These are phyloP conservation scores for Neonectria punicea DNA, from an alignment of 2,329 filamentous ascomycete genomes.

Conservation along the genomic window DNA sequence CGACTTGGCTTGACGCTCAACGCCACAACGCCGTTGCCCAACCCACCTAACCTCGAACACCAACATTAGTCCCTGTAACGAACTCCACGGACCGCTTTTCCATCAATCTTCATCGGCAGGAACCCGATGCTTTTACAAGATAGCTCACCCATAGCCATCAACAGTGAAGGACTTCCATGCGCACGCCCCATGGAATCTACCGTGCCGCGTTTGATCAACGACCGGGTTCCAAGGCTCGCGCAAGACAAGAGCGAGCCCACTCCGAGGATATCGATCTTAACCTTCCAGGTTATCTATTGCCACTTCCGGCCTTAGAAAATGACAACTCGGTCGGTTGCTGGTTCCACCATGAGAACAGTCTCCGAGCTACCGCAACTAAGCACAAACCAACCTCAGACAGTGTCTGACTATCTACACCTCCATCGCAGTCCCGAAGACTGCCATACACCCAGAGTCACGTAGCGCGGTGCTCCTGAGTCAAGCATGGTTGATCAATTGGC, in stretches of 20 bases:
- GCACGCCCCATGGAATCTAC: neutral
- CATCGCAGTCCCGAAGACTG: neutral
- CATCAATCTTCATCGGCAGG: neutral
- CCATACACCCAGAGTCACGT: neutral
- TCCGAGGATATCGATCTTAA: neutral
- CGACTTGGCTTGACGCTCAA: neutral
- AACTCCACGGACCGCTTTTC: neutral
- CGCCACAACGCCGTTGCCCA: conserved; percentile 6
- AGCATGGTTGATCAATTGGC: conserved; percentile 20
- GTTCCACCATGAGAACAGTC: neutral
- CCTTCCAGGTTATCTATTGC: neutral
- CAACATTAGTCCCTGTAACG: neutral
- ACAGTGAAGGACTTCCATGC: neutral
- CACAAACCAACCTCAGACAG: neutral
- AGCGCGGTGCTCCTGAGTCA: conserved; percentile 31
- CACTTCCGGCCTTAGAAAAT: conserved; percentile 7
- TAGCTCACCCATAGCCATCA: neutral
- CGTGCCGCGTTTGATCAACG: conserved; percentile 2
- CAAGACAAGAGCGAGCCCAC: neutral
- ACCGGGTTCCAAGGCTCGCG: neutral
- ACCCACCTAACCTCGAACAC: neutral
- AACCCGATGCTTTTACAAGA: neutral
- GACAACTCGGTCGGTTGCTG: neutral
- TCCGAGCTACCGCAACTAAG: neutral
- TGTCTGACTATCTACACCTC: neutral